A percentile compares a stretch with the other conserved stretches of the same genome.
These are phyloP conservation scores for Aspergillus mulundensis DNA, from an alignment of 495 filamentous ascomycete genomes.

Conservation along the genomic window DNA sequence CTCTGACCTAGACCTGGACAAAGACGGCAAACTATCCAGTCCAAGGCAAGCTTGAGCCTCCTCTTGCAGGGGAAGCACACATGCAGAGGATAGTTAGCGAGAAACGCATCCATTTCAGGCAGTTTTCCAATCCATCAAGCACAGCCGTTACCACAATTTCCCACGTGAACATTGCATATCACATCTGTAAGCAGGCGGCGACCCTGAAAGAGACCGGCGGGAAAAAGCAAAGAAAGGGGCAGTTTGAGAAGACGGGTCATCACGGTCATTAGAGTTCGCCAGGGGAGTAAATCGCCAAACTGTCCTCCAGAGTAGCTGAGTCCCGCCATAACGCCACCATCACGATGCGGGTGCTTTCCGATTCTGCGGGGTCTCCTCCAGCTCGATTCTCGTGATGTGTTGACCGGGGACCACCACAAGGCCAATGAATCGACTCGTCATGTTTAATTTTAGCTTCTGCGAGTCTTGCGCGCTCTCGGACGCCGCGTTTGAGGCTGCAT, in stretches of 20 bases:
- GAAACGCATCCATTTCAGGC: background rate
- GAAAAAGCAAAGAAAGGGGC: slow-evolving; percentile 5
- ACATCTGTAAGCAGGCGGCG: background rate
- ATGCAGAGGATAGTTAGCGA: slow-evolving; percentile 1
- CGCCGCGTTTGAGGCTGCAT: slow-evolving; percentile 38
- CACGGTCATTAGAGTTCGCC: slow-evolving; percentile 7
- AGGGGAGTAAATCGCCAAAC: slow-evolving; percentile 6
- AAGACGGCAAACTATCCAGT: background rate
- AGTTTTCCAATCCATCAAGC: background rate
- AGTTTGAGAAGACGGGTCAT: background rate
- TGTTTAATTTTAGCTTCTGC: slow-evolving; percentile 53
- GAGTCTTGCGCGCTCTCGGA: slow-evolving; percentile 22
- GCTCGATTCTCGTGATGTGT: slow-evolving; percentile 81
- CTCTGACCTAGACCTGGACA: background rate
- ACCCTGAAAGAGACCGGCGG: background rate
- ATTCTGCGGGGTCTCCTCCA: slow-evolving; percentile 57
- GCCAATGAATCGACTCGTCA: slow-evolving; percentile 82
- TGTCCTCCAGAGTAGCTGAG: background rate
- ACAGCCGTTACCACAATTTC: background rate
- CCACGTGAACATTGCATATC: slow-evolving; percentile 15
- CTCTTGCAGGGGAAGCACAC: slow-evolving; percentile 7
- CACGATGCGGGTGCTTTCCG: slow-evolving; percentile 18
- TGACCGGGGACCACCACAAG: slow-evolving; percentile 86
- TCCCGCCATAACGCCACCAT: background rate
- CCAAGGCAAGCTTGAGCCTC: slow-evolving; percentile 7